Evolutionary conservation across 2,329 filamentous ascomycete genomes (phyloP), one percentile per base, ranked within the genome.

Genomic region (Simplicillium sp.): DNA sequence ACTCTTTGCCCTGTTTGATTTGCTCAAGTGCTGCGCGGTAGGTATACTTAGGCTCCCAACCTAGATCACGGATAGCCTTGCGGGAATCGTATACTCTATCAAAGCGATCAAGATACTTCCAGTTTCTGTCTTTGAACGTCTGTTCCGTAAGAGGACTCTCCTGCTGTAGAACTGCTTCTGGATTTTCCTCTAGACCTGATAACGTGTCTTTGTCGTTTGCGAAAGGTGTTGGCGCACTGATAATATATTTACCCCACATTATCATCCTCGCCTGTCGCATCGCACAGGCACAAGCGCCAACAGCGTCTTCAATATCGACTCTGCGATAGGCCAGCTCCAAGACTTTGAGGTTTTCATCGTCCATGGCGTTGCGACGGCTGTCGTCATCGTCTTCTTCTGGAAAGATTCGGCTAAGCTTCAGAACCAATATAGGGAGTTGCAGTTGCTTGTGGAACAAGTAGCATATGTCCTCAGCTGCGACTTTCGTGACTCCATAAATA

Each of bases 401-500:
- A 45, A 71, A 71, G 58, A 73, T 72, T 37, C 68, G 63, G 38
- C 61, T 65, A 3, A 63, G 65, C n/a, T 68, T 62, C 8, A 73
- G 56, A 6, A 72, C 55, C 0, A 72, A 32, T 1, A 64, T 53
- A 0, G 68, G 67, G 46, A 72, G 48, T 2, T 48, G 45, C 1
- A 55, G 57, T 40, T 68, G 58, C 11, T 49, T 48, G 34, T 68
- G 61, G 2, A 67, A 44, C 6, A 72, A 57, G 11, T 52, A 55
- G 48, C 67, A 71, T 25, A 72, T 43, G 38, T 71, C 67, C 45
- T 73, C 69, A 4, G 69, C 69, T 2, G 66, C 65, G 13, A 60
- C 55, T 38, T 73, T 73, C 14, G 68, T 72, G 3, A 60, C 58
- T 40, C 69, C 69, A 46, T 71, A 70, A 35, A 70, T 67, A 50